Base-by-base conservation (phyloP, 2,329 filamentous ascomycete species). In the Aspergillus caelatus region DNA sequence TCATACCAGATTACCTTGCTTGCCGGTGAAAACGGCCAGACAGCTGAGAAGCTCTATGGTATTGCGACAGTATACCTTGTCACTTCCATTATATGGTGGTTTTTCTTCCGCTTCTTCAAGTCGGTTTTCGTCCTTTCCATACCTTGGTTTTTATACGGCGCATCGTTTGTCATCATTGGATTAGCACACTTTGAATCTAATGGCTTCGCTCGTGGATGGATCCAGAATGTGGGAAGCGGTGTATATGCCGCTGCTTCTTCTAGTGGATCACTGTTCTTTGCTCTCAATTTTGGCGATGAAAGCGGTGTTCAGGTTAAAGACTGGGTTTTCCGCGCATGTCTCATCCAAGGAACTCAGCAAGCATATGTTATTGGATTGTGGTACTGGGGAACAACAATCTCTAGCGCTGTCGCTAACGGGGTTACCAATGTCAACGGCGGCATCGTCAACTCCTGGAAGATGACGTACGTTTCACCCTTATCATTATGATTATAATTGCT, bases 1-100 rank as follows among this genome's bases (percentile, higher is more conserved):
- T 89, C 86, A 0, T 89, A 89, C 75, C 88, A 90, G 71, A 86
- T 90, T 70, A 89, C 87, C 0, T 80, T 91, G n/a, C 80, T 91
- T 23, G 88, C 86, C 0, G 88, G 88, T 21, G 84, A 88, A 68
- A 80, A 87, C 23, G 87, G 86, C 61, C 82, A 89, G 72, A 83
- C 83, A 2, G 85, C 87, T 4, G 74, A 78, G 36, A 86, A 88
- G 69, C 79, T 90, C 0, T 90, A 90, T 74, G 81, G 82, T 56
- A 85, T 89, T 41, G 86, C 86, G 0, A 82, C 80, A 9, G 84
- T 88, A 26, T 90, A 89, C 69, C 79, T 88, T 6, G 77, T 79
- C 30, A 83, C 84, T 5, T 88, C 87, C 0, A 75, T 87, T 12
- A 65, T 86, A 34, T 91, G 88, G 88, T 90, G 88, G 87, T 72